These are phyloP conservation scores for Talaromyces proteolyticus DNA, from an alignment of 495 filamentous ascomycete genomes.

Conservation along the genomic window DNA sequence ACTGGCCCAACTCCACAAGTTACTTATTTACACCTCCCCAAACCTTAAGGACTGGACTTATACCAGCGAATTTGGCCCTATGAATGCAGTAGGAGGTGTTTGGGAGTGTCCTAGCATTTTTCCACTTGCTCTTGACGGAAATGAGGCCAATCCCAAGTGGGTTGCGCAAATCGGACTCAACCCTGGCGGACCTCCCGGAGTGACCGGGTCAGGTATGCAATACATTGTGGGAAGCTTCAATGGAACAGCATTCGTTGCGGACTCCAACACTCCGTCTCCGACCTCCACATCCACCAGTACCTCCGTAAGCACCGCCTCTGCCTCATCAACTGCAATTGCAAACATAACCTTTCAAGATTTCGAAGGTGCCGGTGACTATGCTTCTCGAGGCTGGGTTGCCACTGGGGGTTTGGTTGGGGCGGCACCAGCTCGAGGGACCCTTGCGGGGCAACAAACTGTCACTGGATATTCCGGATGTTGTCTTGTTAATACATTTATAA, in stretches of 20 bases:
- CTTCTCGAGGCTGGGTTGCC: conserved; percentile 4
- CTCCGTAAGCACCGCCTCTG: conserved; percentile 7
- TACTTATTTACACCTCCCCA: conserved; percentile 47
- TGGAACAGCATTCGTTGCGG: conserved; percentile 23
- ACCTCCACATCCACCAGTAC: no score
- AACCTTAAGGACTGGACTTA: conserved; percentile 48
- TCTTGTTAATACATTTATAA: neutral
- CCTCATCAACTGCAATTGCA: neutral
- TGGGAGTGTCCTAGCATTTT: conserved; percentile 55
- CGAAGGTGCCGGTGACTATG: neutral
- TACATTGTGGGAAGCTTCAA: conserved; percentile 33
- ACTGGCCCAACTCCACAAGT: conserved; percentile 42
- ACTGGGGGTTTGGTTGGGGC: conserved; percentile 8
- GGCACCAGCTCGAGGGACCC: neutral
- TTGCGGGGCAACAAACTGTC: neutral
- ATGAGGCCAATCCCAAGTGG: conserved; percentile 31
- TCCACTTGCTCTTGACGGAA: conserved; percentile 20
- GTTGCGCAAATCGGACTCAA: conserved; percentile 47
- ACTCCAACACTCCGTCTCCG: no score
- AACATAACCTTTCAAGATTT: conserved; percentile 1
- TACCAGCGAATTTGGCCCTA: conserved; percentile 47
- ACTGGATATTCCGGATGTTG: neutral
- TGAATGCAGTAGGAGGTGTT: conserved; percentile 44
- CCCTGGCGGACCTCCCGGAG: conserved; percentile 49
- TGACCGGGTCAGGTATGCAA: conserved; percentile 31